These are phyloP conservation scores for Cystobasidium tubakii DNA, from an alignment of 768 basidiomycete genomes.

Conservation along the genomic window DNA sequence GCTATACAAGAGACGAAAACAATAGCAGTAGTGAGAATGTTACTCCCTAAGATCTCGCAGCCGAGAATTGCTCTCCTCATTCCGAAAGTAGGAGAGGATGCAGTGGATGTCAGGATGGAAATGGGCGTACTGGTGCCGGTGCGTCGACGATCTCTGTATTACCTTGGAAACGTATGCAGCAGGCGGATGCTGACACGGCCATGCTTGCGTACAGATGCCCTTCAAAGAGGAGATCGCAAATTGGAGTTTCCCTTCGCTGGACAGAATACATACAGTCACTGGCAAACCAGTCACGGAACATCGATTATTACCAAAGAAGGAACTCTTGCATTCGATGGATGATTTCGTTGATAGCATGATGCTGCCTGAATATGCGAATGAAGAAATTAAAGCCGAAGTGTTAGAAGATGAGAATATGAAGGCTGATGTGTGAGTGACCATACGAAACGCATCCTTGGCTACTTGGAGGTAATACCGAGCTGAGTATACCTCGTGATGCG, in stretches of 20 bases:
- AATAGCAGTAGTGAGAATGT: slow-evolving; percentile 8
- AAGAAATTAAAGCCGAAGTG: background rate
- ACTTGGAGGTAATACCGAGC: too few relatives aligned
- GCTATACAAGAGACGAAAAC: slow-evolving; percentile 17
- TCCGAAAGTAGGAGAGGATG: slow-evolving; percentile 14
- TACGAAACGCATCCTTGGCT: too few relatives aligned
- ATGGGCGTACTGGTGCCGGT: slow-evolving; percentile 21
- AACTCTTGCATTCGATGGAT: slow-evolving; percentile 25
- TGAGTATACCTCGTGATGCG: too few relatives aligned
- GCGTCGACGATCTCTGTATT: background rate
- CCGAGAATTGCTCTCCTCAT: slow-evolving; percentile 23
- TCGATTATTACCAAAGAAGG: slow-evolving; percentile 19
- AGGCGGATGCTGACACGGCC: too few relatives aligned
- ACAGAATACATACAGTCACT: slow-evolving; percentile 20
- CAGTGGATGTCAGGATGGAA: slow-evolving; percentile 11
- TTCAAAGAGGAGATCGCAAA: slow-evolving; percentile 32
- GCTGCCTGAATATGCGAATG: slow-evolving; percentile 21
- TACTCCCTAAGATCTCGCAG: background rate
- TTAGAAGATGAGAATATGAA: background rate
- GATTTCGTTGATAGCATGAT: slow-evolving; percentile 33
- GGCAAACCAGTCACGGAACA: slow-evolving; percentile 28
- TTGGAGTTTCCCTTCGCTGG: slow-evolving; percentile 31
- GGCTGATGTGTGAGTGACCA: background rate
- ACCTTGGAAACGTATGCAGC: background rate
- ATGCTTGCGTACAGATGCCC: slow-evolving; percentile 34